Base-by-base conservation (phyloP, 208 protist species). In the Naegleria lovaniensis region DNA sequence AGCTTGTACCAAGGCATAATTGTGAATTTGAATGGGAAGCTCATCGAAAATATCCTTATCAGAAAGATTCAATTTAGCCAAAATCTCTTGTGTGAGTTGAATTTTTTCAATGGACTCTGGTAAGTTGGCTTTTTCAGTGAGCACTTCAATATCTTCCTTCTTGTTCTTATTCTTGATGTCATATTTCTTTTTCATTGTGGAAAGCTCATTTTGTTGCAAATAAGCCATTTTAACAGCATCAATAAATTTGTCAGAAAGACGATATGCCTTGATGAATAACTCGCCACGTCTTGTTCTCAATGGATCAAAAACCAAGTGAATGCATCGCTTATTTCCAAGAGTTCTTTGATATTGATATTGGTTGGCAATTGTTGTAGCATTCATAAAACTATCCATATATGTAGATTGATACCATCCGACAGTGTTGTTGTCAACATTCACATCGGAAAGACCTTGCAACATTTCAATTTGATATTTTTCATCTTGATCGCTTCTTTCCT, bases 371-470 rank as follows among this genome's bases (percentile, higher is more conserved):
- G 85, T 88, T 33, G 25, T 58, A 43, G 41, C 0, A 39, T 88
- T 88, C 41, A 88, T 58, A 58, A 58, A 88, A 58, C n/a, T 40
- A 29, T 88, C 85, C 13, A 88, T 29, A 36, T 58, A 88, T 59
- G 85, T 88, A 7, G 85, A 88, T 88, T 88, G 85, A 58, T 88
- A 88, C 85, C 85, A 88, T 59, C 85, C 85, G 33, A 88, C 85
- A 39, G 85, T 88, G 58, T 88, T 88, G 41, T 58, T 58, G 36
- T 88, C 85, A n/a, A 88, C 85, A 88, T 88, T 88, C 5, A 88
- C 85, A 39, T 48, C 43, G 6, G n/a, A 6, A n/a, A 58, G 40
- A 39, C 43, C 33, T 39, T 88, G 19, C 55, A 88, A 58, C 41
- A 88, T 58, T 22, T 48, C 39, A 25, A 88, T 39, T 88, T 88